Conservation (phyloP, 1,284 basidiomycete species). For the Pholiota adiposa region DNA sequence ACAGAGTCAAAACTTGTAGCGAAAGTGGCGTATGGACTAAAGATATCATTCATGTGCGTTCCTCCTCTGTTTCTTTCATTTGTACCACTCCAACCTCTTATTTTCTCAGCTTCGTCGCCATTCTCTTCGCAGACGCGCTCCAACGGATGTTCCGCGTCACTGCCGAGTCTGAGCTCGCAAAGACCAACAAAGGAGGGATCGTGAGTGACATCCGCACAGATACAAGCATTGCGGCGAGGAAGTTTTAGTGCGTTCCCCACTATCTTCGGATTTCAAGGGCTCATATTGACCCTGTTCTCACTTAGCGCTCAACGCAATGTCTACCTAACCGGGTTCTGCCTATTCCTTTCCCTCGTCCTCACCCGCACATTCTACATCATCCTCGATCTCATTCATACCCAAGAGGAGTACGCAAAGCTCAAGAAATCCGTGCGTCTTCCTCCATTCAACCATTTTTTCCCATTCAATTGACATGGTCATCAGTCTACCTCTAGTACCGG, state of each 20-base stretch:
- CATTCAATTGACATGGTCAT: slow-evolving; percentile 37
- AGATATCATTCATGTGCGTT: slow-evolving; percentile 92
- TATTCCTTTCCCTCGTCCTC: slow-evolving; percentile 94
- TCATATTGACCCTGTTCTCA: slow-evolving; percentile 9
- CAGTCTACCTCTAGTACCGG: slow-evolving; percentile 31
- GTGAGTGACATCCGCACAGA: slow-evolving; percentile 77
- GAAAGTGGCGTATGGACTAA: slow-evolving; percentile 80
- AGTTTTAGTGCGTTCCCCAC: slow-evolving; percentile 80
- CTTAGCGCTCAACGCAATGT: slow-evolving; percentile 79
- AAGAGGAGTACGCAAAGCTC: slow-evolving; percentile 85
- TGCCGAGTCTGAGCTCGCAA: slow-evolving; percentile 75
- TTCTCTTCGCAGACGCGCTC: slow-evolving; percentile 88
- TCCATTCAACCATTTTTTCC: not conserved
- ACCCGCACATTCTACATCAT: slow-evolving; percentile 92
- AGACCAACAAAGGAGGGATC: slow-evolving; percentile 50
- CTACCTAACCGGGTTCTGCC: slow-evolving; percentile 91
- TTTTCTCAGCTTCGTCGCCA: slow-evolving; percentile 74
- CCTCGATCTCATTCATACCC: slow-evolving; percentile 88
- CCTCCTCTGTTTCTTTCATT: slow-evolving; percentile 5
- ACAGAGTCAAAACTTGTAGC: slow-evolving; percentile 70
- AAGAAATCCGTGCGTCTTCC: slow-evolving; percentile 64
- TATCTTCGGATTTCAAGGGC: not conserved
- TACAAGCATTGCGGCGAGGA: slow-evolving; percentile 84
- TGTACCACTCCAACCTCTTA: not conserved
- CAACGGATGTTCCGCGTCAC: slow-evolving; percentile 93